A percentile compares a stretch with the other conserved stretches of the same genome.
These are phyloP conservation scores for Neoarthrinium moseri DNA, from an alignment of 2,329 filamentous ascomycete genomes.

Conservation along the genomic window DNA sequence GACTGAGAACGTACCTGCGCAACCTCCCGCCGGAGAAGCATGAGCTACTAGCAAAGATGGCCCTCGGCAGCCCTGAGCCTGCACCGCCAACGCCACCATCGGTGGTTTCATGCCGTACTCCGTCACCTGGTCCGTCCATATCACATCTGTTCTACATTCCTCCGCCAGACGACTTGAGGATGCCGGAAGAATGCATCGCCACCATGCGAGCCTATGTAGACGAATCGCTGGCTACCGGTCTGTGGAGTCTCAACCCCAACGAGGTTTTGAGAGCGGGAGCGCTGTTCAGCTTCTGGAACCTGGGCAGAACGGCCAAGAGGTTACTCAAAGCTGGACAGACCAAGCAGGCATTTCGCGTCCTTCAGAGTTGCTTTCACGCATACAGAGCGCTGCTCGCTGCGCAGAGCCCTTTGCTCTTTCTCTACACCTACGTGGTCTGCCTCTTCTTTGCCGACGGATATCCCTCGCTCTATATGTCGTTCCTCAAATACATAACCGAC, in stretches of 20 bases:
- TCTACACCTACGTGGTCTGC: neutral
- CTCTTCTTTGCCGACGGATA: neutral
- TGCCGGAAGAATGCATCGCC: neutral
- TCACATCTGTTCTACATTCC: neutral
- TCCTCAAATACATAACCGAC: conserved; percentile 2
- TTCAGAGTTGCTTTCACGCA: neutral
- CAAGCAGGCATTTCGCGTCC: conserved; percentile 1
- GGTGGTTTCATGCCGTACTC: neutral
- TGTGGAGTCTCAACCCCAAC: neutral
- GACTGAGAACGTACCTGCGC: neutral
- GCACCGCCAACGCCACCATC: neutral
- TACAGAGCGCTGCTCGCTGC: neutral
- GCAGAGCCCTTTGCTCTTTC: neutral
- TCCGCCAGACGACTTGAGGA: neutral
- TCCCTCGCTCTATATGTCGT: neutral
- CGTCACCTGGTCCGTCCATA: neutral
- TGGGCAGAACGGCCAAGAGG: neutral
- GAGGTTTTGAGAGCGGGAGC: neutral
- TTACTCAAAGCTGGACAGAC: neutral
- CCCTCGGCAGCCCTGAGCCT: neutral
- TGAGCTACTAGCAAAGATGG: neutral
- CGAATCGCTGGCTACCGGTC: neutral
- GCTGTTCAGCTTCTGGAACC: neutral
- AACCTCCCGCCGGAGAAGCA: neutral
- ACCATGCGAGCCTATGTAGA: neutral